phyloP scores from a whole-genome alignment of 1,284 basidiomycete genomes.

The Tylopilus sp. region DNA sequence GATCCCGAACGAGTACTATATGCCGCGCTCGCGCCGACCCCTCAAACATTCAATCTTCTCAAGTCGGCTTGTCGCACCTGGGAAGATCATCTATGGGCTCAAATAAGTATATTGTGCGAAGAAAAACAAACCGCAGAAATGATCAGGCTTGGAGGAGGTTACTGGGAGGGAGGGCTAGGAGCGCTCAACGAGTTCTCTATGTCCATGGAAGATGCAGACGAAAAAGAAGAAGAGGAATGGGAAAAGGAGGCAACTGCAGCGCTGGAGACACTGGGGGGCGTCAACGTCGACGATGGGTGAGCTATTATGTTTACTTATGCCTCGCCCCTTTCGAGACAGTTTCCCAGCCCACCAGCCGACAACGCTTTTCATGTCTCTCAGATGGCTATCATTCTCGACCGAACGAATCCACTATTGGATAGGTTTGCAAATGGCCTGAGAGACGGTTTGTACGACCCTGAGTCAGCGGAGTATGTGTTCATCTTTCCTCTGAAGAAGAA shows the following conservation, averaged over 20 bases:
- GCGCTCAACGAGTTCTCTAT: conserved; percentile 51
- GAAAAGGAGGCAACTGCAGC: conserved; percentile 65
- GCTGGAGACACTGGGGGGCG: conserved; percentile 63
- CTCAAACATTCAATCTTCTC: conserved; percentile 81
- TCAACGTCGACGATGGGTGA: conserved; percentile 71
- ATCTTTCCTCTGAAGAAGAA: conserved; percentile 1
- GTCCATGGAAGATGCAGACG: conserved; percentile 47
- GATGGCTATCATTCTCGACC: conserved; percentile 85
- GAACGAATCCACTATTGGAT: conserved; percentile 75
- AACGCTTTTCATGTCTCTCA: conserved; percentile 92
- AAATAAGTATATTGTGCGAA: conserved; percentile 88
- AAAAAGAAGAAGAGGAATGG: conserved; percentile 71
- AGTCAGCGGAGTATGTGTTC: conserved; percentile 70
- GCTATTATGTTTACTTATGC: conserved; percentile 7
- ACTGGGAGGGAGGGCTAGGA: conserved; percentile 69
- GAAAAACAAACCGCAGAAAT: conserved; percentile 78
- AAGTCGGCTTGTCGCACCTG: conserved; percentile 87
- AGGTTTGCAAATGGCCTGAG: conserved; percentile 75
- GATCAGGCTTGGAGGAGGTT: conserved; percentile 63
- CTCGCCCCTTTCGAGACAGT: conserved; percentile 12
- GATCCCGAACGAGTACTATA: conserved; percentile 87
- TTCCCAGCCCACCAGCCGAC: conserved; percentile 68
- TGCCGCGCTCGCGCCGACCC: conserved; percentile 86
- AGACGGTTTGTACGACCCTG: conserved; percentile 59
- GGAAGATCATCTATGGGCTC: conserved; percentile 97